Evolutionary conservation across 202 grass and related monocot genomes (phyloP), one percentile per base, ranked within the genome.

Genomic region (Brachypodium distachyon): DNA sequence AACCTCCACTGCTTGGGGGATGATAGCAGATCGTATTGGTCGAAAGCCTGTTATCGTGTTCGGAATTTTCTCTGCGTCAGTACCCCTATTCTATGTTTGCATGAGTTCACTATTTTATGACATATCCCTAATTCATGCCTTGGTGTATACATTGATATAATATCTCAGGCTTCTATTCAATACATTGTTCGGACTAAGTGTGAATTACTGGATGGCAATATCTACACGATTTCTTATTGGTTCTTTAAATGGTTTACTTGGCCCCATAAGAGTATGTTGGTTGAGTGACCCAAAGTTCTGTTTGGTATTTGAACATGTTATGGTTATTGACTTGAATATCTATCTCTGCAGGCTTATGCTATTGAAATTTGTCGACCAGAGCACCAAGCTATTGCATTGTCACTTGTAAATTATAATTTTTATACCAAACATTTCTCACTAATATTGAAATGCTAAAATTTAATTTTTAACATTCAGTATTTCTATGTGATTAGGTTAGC

Each of bases 201-300:
- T 78, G 4, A 73, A 63, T 13, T 94, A 94, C 31, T 90, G 85
- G 85, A 94, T 94, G 88, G 88, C 91, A 5, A 78, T 94, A 34
- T 37, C 71, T 25, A 86, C 91, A 55, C 58, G 85, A 52, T 39
- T 79, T 26, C 88, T 91, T 78, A 62, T 94, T 72, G 91, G 91
- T 50, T 47, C 64, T 72, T 53, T 90, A 21, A 85, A 87, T 51
- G 88, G 91, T 4, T 44, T 94, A 59, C 13, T 94, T 34, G 91
- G 88, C 12, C 81, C 91, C 56, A 90, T 93, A 57, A 87, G 83
- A 76, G 91, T 93, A 57, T 7, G 40, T 34, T 44, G 11, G 60
- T 9, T 39, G 4, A 47, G 0, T 17, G 10, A 34, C 39, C 19
- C 60, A 28, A n/a, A 56, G 21, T 48, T 77, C 1, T 49, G 7